phyloP scores from a whole-genome alignment of 2,329 filamentous ascomycete species.

The Botryosphaeria dothidea region DNA sequence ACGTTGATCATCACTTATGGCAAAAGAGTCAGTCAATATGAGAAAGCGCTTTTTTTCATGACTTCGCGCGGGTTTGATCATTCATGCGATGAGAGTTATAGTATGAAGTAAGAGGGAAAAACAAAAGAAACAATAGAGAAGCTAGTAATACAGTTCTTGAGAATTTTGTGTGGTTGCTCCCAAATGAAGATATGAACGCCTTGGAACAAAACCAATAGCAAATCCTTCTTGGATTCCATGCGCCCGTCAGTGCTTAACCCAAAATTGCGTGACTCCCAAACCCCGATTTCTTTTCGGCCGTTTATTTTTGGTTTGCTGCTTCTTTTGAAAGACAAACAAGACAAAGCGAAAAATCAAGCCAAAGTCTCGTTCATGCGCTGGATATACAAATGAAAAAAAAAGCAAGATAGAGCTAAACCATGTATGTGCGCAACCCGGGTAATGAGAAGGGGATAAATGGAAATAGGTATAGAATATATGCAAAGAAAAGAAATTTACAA shows the following conservation, averaged over 20 bases:
- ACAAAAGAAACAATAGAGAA: background rate
- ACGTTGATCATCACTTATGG: background rate
- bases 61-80: background rate
- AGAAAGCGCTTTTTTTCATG: background rate
- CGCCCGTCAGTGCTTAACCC: background rate
- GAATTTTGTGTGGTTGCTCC: background rate
- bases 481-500: background rate
- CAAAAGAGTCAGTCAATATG: background rate
- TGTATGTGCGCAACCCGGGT: background rate
- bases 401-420: background rate
- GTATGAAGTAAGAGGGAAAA: background rate
- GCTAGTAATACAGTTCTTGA: conserved; percentile 5
- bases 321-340: background rate
- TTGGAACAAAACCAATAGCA: background rate
- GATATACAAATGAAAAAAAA: background rate
- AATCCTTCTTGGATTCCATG: background rate
- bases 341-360: background rate
- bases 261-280: background rate
- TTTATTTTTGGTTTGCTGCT: background rate
- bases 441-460: background rate
- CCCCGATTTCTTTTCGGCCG: background rate
- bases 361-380: background rate
- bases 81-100: background rate
- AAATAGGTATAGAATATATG: background rate
- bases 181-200: background rate